These are phyloP conservation scores for Penicillium sp. DNA, from an alignment of 2,329 filamentous ascomycete species.

Conservation along the genomic window DNA sequence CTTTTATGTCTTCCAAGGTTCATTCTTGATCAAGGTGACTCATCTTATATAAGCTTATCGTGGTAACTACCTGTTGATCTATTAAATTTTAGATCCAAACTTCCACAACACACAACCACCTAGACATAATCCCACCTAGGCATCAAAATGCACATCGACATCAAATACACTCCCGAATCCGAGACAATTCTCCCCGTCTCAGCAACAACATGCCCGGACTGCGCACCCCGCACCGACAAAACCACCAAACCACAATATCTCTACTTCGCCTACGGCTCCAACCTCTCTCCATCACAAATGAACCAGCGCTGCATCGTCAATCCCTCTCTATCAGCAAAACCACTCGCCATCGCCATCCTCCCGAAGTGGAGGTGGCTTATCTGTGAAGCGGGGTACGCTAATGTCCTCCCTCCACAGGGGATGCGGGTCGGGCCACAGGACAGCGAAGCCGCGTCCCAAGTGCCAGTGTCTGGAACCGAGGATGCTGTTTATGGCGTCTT, in stretches of 20 bases:
- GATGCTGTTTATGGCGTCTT: conserved; percentile 41
- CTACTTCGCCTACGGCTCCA: conserved; percentile 49
- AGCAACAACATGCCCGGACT: neutral
- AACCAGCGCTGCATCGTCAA: conserved; percentile 34
- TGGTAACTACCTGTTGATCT: neutral
- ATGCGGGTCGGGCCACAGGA: conserved; percentile 25
- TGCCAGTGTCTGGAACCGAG: conserved; percentile 23
- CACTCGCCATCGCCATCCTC: conserved; percentile 41
- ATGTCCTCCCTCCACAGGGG: conserved; percentile 34
- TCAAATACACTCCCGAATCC: neutral
- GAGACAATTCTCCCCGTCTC: conserved; percentile 5
- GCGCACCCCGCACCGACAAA: conserved; percentile 17
- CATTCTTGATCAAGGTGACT: too few species aligned
- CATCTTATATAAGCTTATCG: too few species aligned
- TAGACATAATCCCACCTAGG: neutral
- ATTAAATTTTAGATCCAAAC: neutral
- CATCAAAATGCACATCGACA: conserved; percentile 5
- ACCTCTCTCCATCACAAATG: conserved; percentile 46
- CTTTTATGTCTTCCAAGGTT: neutral
- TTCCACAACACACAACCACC: neutral
- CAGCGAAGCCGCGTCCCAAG: conserved; percentile 10
- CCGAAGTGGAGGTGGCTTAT: conserved; percentile 45
- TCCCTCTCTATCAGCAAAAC: conserved; percentile 34
- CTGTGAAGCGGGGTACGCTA: conserved; percentile 44
- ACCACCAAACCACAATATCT: conserved; percentile 28